A percentile compares a stretch with the other conserved stretches of the same genome.
These are phyloP conservation scores for Dothiorella sarmentorum DNA, from an alignment of 2,329 filamentous ascomycete species.

Conservation along the genomic window DNA sequence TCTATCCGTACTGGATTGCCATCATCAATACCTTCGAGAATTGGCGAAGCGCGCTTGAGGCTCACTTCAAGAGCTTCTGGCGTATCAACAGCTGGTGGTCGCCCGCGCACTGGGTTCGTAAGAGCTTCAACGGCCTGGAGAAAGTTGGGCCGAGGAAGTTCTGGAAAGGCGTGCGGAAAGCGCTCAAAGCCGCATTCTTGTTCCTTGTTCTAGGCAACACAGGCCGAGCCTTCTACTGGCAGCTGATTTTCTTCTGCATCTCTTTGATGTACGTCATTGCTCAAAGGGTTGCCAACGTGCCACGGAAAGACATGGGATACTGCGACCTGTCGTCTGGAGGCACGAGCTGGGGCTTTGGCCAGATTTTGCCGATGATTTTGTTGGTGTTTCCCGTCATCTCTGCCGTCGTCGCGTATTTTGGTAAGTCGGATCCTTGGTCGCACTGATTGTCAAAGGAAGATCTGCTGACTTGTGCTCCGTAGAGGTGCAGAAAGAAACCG, in stretches of 20 bases:
- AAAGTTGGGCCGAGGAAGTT: not conserved
- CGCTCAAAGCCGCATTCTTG: not conserved
- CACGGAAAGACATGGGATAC: not conserved
- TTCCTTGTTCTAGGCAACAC: not conserved
- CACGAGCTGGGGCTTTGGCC: constrained; percentile 6
- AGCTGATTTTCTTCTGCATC: not conserved
- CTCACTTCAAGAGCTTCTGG: not conserved
- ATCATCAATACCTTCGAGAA: not conserved
- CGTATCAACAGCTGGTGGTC: not conserved
- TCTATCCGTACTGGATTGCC: constrained; percentile 9
- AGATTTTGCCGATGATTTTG: not conserved
- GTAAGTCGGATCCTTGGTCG: not conserved
- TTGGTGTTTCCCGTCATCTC: not conserved
- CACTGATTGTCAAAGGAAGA: too few relatives aligned
- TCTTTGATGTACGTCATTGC: not conserved
- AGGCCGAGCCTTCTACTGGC: not conserved
- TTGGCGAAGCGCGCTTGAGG: not conserved
- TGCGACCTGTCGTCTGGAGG: not conserved
- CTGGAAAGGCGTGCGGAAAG: not conserved
- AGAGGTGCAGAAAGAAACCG: too few relatives aligned
- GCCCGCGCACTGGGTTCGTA: not conserved
- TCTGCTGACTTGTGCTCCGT: too few relatives aligned
- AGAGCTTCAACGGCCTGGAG: not conserved
- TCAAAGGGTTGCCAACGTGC: not conserved
- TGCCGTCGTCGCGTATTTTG: not conserved